Base-by-base conservation (phyloP, 129 eudicot genomes). In the Ambrosia trifida region DNA sequence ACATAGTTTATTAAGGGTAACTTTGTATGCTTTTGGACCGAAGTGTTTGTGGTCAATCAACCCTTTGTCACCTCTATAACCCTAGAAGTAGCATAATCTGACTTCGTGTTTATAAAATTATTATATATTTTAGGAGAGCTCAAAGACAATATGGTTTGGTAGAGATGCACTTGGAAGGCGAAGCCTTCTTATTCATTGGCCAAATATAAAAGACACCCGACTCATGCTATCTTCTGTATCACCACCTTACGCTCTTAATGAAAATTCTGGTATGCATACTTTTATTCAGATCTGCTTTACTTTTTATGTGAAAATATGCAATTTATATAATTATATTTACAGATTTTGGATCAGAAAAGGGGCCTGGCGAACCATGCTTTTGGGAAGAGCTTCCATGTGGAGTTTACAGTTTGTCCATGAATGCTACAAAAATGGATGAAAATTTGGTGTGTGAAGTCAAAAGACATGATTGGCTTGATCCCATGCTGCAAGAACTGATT, bases 381-480 rank as follows among this genome's bases (percentile, higher is more conserved):
- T 95, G 99, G 99, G 97, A 90, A 83, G 99, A 95, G 82, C 96
- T 95, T 32, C 83, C 97, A 4, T 95, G 99, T 86, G 99, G 91
- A 46, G 85, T 95, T 38, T 86, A 90, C 77, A 95, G 99, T 68
- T 5, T 90, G 60, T 75, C 83, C 40, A 75, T 78, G 62, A 56
- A 52, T 68, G 77, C 72, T 78, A 67, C 72, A 43, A 52, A 77
- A n/a, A 12, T 36, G 44, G 83, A 83, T 61, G 85, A 33, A 32
- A 18, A 69, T 72, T 61, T 84, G 11, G 75, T 58, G 53, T 87
- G 96, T 30, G 74, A 79, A 77, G 84, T 88, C 51, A 76, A 40
- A 72, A 84, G 83, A 60, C 99, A 95, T 79, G 79, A 88, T 16
- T 95, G 99, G 99, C 78, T 79, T 13, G 82, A 79, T 66, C 73